These are phyloP conservation scores for Asterophora parasitica DNA, from an alignment of 768 basidiomycete genomes.

Conservation along the genomic window DNA sequence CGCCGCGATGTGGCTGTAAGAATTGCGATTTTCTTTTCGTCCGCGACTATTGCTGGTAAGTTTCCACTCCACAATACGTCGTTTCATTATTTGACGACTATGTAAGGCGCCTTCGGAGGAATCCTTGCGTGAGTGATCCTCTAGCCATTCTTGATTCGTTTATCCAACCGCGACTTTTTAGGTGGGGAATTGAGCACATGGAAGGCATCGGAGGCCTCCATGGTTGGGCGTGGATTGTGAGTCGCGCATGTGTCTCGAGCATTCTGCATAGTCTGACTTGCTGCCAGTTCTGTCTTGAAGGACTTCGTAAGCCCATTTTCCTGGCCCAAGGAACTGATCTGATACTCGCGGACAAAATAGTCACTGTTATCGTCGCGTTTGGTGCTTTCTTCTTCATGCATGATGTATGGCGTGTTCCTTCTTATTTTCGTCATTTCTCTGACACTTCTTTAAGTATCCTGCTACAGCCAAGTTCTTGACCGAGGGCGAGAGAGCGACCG, in stretches of 20 bases:
- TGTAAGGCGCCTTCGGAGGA: slow-evolving; percentile 40
- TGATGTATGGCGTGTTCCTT: slow-evolving; percentile 33
- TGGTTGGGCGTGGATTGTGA: slow-evolving; percentile 50
- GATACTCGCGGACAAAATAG: not conserved
- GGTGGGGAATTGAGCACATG: slow-evolving; percentile 42
- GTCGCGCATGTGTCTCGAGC: slow-evolving; percentile 9
- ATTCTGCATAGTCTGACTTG: not conserved
- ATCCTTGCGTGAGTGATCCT: slow-evolving; percentile 38
- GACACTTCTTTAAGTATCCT: slow-evolving; percentile 36
- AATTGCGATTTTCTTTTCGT: slow-evolving; percentile 60
- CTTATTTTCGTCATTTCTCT: not conserved
- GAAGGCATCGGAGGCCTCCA: slow-evolving; percentile 34
- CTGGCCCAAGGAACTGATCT: not conserved
- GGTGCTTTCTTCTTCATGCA: slow-evolving; percentile 49
- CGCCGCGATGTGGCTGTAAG: slow-evolving; percentile 52
- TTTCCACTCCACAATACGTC: not conserved
- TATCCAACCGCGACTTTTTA: slow-evolving; percentile 22
- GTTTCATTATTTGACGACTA: not conserved
- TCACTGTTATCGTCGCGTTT: slow-evolving; percentile 36
- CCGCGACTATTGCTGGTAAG: slow-evolving; percentile 50
- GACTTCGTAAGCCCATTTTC: slow-evolving; percentile 23
- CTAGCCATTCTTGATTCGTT: not conserved
- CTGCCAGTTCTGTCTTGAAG: slow-evolving; percentile 41
- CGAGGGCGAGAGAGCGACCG: slow-evolving; percentile 33
- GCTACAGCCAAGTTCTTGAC: slow-evolving; percentile 55